These are phyloP conservation scores for Lumnitzera racemosa DNA, from an alignment of 345 rosid species.

Conservation along the genomic window DNA sequence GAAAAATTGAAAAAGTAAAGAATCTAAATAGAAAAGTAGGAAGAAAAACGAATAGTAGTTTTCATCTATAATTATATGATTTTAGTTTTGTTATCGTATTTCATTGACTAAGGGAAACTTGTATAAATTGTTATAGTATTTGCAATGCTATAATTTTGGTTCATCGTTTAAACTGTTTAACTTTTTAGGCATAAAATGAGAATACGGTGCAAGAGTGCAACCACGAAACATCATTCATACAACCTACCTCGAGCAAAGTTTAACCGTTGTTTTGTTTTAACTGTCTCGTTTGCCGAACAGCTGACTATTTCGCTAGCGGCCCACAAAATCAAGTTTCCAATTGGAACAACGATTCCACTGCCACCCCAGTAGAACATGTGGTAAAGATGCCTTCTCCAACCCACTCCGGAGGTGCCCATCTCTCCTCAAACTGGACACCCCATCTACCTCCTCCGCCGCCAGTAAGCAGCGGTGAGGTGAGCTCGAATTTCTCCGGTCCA, in stretches of 20 bases:
- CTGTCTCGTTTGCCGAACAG: not conserved
- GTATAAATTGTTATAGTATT: no score
- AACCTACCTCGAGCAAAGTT: no score
- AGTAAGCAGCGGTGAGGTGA: conserved; percentile 31
- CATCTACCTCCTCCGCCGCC: conserved; percentile 14
- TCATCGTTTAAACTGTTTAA: no score
- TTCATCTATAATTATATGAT: conserved; percentile 3
- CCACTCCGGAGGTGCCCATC: not conserved
- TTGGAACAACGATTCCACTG: conserved; percentile 8
- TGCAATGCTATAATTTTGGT: no score
- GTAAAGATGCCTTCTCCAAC: conserved; percentile 8
- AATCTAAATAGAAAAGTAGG: no score
- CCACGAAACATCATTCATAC: no score
- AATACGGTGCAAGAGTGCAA: no score
- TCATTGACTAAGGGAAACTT: no score
- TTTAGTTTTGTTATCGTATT: conserved; percentile 8
- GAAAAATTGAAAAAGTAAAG: no score
- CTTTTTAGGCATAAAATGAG: no score
- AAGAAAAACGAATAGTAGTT: no score
- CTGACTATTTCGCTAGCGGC: conserved; percentile 1
- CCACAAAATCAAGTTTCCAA: conserved; percentile 20
- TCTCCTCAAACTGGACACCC: conserved; percentile 4
- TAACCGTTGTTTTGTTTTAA: not conserved
- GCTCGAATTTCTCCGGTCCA: conserved; percentile 35
- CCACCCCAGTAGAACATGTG: not conserved